A percentile compares a stretch with the other conserved stretches of the same genome.
Evolutionary conservation across 2,329 filamentous ascomycete species (phyloP).

Genomic region (Fusarium buharicum): DNA sequence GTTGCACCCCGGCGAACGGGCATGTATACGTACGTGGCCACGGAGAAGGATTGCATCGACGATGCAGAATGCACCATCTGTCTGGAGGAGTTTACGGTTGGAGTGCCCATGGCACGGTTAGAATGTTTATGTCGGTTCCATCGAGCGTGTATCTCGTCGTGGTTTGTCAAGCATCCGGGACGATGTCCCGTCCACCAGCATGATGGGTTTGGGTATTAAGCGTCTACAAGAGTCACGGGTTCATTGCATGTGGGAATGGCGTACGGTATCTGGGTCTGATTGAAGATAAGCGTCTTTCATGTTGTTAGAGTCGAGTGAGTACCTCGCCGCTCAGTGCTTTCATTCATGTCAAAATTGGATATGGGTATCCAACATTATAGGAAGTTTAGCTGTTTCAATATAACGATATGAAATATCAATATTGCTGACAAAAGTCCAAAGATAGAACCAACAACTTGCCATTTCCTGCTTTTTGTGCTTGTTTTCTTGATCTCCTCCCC

Average conservation of each 20-base stretch:
- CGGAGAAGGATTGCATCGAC: conserved; percentile 75
- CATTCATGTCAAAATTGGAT: conserved; percentile 28
- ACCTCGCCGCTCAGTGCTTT: conserved; percentile 29
- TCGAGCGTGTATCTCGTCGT: conserved; percentile 67
- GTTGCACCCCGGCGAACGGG: conserved; percentile 61
- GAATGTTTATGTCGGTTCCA: conserved; percentile 76
- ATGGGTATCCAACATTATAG: conserved; percentile 3
- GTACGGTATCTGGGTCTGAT: conserved; percentile 21
- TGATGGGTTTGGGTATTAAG: conserved; percentile 65
- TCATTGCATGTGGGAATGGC: conserved; percentile 40
- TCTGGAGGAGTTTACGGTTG: conserved; percentile 72
- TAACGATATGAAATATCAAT: conserved; percentile 5
- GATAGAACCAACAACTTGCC: not conserved
- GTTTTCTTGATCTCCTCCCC: conserved; percentile 3
- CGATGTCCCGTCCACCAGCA: conserved; percentile 74
- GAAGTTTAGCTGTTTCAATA: not conserved
- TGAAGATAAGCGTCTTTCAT: conserved; percentile 27
- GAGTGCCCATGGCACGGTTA: conserved; percentile 70
- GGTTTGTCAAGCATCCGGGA: conserved; percentile 71
- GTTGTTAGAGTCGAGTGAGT: conserved; percentile 34
- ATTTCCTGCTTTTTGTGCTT: not conserved
- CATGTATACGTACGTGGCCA: conserved; percentile 72
- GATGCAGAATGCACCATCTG: conserved; percentile 75
- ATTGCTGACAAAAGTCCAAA: not conserved
- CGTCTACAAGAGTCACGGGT: conserved; percentile 8